phyloP scores from a whole-genome alignment of 2,329 filamentous ascomycete species.

The Herpotrichia juniperi region DNA sequence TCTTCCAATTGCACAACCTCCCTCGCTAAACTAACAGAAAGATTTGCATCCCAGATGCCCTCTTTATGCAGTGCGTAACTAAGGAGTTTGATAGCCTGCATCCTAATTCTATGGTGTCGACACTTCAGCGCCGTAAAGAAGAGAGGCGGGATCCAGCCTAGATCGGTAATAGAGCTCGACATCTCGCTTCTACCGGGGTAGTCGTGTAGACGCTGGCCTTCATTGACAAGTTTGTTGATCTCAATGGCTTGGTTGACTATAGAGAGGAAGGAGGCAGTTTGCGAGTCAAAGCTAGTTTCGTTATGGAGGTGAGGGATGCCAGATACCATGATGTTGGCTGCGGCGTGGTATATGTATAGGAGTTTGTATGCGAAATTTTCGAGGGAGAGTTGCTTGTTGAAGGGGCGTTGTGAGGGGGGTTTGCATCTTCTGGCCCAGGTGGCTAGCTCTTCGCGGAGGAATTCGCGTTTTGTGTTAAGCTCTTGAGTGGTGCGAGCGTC shows the following conservation, averaged over 20 bases:
- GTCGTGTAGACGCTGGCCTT: not conserved
- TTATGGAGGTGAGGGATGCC: conserved; percentile 4
- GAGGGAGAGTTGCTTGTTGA: not conserved
- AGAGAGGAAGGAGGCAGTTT: conserved; percentile 15
- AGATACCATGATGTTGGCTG: conserved; percentile 23
- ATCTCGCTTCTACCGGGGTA: not conserved
- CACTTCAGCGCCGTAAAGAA: conserved; percentile 58
- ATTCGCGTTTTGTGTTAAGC: not conserved
- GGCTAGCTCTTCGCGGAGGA: not conserved
- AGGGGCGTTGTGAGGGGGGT: not conserved
- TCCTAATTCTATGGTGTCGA: conserved; percentile 49
- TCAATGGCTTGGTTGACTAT: conserved; percentile 28
- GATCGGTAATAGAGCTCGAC: conserved; percentile 41
- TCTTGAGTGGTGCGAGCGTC: not conserved
- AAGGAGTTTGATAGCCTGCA: conserved; percentile 46
- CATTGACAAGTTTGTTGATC: conserved; percentile 29
- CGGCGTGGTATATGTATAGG: conserved; percentile 19
- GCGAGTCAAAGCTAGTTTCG: conserved; percentile 28
- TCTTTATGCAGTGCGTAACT: conserved; percentile 41
- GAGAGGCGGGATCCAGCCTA: conserved; percentile 54
- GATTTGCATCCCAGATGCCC: conserved; percentile 50
- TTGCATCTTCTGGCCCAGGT: not conserved
- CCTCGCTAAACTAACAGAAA: conserved; percentile 38
- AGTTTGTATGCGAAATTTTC: not conserved
- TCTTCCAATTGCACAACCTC: conserved; percentile 42